A percentile compares a stretch with the other conserved stretches of the same genome.
phyloP scores from a whole-genome alignment of 2,329 filamentous ascomycete genomes.

The Aspergillus tanneri region DNA sequence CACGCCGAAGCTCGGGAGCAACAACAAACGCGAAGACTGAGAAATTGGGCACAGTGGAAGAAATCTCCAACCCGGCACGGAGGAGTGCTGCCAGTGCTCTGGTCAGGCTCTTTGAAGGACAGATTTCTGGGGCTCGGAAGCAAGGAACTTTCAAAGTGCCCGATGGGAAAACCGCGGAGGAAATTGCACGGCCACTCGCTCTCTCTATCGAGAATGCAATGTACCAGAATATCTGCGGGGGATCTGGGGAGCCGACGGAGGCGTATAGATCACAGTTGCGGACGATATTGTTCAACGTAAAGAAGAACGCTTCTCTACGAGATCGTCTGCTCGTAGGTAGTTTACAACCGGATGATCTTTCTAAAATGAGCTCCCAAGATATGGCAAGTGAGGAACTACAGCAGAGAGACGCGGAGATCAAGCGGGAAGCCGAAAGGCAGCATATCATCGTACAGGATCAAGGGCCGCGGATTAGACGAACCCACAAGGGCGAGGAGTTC shows the following conservation, averaged over 20 bases:
- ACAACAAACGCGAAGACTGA: constrained; percentile 34
- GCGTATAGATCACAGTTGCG: constrained; percentile 66
- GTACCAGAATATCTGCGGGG: constrained; percentile 53
- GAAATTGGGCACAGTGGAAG: constrained; percentile 40
- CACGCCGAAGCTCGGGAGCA: constrained; percentile 30
- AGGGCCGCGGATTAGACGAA: constrained; percentile 77
- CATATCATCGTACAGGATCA: constrained; percentile 76
- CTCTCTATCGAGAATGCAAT: constrained; percentile 75
- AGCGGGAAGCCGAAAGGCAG: constrained; percentile 57
- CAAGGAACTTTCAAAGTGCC: constrained; percentile 62
- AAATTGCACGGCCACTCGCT: constrained; percentile 67
- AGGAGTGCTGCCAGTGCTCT: constrained; percentile 69
- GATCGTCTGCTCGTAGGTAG: constrained; percentile 70
- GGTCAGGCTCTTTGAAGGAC: constrained; percentile 65
- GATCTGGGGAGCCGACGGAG: constrained; percentile 53
- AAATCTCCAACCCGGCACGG: constrained; percentile 62
- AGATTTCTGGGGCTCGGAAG: constrained; percentile 67
- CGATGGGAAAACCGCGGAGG: constrained; percentile 62
- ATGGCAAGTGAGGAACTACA: constrained; percentile 91
- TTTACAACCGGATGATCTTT: constrained; percentile 71
- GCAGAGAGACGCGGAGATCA: constrained; percentile 56
- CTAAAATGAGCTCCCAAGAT: constrained; percentile 85
- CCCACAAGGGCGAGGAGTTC: constrained; percentile 92
- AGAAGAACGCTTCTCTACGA: constrained; percentile 78
- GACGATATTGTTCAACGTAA: constrained; percentile 79